Evolutionary conservation across 1,284 basidiomycete species (phyloP), one percentile per base, ranked within the genome.

Genomic region (Sporisorium sorghi): DNA sequence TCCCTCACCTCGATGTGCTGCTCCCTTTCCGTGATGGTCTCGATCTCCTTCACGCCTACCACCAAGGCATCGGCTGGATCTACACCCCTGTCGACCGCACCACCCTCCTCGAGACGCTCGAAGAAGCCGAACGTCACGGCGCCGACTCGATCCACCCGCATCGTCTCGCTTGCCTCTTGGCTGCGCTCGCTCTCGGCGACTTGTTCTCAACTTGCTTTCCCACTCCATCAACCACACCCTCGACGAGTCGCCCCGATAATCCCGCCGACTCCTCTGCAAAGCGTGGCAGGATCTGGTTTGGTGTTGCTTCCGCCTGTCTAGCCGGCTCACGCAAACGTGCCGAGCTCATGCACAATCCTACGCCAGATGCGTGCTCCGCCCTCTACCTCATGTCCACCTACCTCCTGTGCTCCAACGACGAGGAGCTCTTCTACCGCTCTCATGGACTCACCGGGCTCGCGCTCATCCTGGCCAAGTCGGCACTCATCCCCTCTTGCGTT

Each of bases 371-470:
- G 4, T 59, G 56, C 43, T 60, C 69, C 4, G 69, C 69, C 28
- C 69, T 72, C 51, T 64, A 72, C 39, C 51, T 72, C 37, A 66
- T 72, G 62, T 59, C 59, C 12, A 59, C 58, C 42, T 66, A 67
- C 23, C 32, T 72, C 9, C 63, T 67, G 19, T 56, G 51, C 24
- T 54, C 55, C 52, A 58, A 57, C 37, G 58, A 67, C 35, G 63
- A 58, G 21, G 44, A 66, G 42, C 60, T 64, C 37, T 57, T 48
- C 40, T 55, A 69, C 21, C 53, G 59, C 26, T 55, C 66, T 2
- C 58, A 58, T 15, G 58, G 58, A 5, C 53, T 63, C 24, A 58
- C 58, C 19, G 56, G 60, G 9, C 66, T 69, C 21, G 66, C 56
- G 1, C 58, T 72, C 40, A 40, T 58, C 33, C 28, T 72, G 2